Base-by-base conservation (phyloP, 2,329 filamentous ascomycete genomes). In the Curvularia spicifera region DNA sequence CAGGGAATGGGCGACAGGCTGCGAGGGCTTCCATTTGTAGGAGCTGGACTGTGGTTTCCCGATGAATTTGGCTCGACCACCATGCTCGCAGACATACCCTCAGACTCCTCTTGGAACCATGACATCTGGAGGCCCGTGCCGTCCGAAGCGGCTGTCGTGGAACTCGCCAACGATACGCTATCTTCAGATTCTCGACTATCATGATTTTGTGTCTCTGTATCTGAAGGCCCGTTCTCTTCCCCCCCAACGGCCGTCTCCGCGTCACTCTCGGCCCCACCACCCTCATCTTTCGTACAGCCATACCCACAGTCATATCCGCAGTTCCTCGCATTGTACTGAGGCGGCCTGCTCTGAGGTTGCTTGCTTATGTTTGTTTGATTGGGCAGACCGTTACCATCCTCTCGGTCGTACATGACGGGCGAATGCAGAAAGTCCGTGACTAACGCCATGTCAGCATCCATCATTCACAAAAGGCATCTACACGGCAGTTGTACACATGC, bases 281-380 rank as follows among this genome's bases (percentile, higher is more conserved):
- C 61, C 26, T 61, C 66, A 28, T 48, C 57, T 28, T 59, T 59
- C 10, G 57, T 56, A 44, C 67, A 68, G 9, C 69, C 67, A 50
- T 62, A 65, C 20, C 66, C 67, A 40, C 68, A 71, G 20, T 60
- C 63, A 47, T 66, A 72, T 7, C 69, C 61, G 39, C 68, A 71
- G 9, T 67, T 63, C 2, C 62, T 62, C 24, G 57, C 51, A 22
- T 72, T 70, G 29, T 67, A 56, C 18, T 71, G 70, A 20, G 68
- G 65, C 26, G 66, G 66, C 42, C 57, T 59, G 6, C 56, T 24
- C 6, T 29, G 26, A 24, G 48, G 50, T 2, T 8, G 26, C 1
- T 8, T 50, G 24, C 42, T 37, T 4, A 47, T 29, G 29, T 28
- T 22, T 8, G 29, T 12, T 22, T 51, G 53, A 5, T 44, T 47